Conservation (phyloP, 805 yeast species). For the Yarrowia sp. region DNA sequence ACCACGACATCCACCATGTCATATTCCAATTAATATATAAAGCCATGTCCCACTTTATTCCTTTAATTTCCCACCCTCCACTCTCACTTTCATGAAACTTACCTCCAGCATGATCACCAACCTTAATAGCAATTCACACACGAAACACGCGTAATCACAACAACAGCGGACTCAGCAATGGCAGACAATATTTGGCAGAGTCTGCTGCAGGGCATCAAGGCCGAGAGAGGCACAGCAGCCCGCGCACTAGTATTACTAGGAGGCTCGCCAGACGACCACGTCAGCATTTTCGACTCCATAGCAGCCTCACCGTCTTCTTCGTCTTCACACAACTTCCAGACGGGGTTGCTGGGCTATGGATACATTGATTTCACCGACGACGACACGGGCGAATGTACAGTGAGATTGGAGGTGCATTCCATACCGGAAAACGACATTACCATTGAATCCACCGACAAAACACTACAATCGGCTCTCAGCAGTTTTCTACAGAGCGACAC, state of each 20-base stretch:
- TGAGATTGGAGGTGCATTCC: constrained; percentile 11
- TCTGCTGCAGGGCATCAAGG: constrained; percentile 21
- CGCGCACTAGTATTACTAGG: constrained; percentile 15
- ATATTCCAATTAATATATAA: too few species aligned
- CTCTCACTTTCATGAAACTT: too few species aligned
- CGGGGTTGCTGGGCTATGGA: constrained; percentile 15
- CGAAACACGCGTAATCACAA: constrained; percentile 23
- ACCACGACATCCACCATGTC: too few species aligned
- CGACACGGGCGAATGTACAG: constrained; percentile 19
- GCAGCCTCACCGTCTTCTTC: not conserved
- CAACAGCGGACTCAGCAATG: constrained; percentile 12
- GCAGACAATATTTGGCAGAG: constrained; percentile 25
- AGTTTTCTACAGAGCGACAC: constrained; percentile 1
- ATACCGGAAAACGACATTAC: constrained; percentile 14
- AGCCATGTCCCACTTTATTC: too few species aligned
- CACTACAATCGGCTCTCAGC: constrained; percentile 2
- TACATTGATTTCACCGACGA: constrained; percentile 19
- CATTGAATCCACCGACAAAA: constrained; percentile 3
- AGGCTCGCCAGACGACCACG: constrained; percentile 14
- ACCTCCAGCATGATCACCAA: constrained; percentile 12
- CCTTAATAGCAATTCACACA: constrained; percentile 19
- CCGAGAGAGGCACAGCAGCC: constrained; percentile 4
- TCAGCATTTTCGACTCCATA: constrained; percentile 16
- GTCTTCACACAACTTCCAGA: constrained; percentile 8
- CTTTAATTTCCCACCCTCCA: too few species aligned